Base-by-base conservation (phyloP, 1,284 basidiomycete species). In the Cryptococcus sp. region DNA sequence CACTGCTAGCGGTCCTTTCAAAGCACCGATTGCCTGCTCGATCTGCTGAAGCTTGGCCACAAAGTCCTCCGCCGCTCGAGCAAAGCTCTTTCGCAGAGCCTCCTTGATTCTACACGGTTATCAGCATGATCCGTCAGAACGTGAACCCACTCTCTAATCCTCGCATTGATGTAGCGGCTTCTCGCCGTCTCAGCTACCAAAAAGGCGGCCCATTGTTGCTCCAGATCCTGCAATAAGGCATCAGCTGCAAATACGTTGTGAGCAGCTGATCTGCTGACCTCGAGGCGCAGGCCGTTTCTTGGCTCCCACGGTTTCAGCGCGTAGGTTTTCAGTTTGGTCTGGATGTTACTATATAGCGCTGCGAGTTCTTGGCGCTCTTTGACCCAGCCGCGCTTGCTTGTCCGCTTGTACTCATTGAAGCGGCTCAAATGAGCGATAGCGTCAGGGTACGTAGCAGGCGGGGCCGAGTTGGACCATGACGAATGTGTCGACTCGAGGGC, bases 321-420 rank as follows among this genome's bases (percentile, higher is more conserved):
- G 79, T 98, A 98, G 16, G 94, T 98, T 74, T 85, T 86, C 62
- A 99, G 81, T 78, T 98, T 97, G 1, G 93, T 97, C 76, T 94
- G 91, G 40, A 99, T 89, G 72, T 97, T 97, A 5, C 90, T 88
- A 67, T 97, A 90, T 15, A 98, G 82, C 2, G 90, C 91, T 3
- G 88, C 86, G 7, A 97, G 81, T 64, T 95, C 93, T 72, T 93
- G 91, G 69, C 89, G 87, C 77, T 98, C 94, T 2, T 86, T 87
- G 5, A 94, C 91, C 89, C 93, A 95, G 2, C 82, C 81, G 6
- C 93, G 85, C 72, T 97, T 96, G 47, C 83, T 87, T 0, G 88
- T 89, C 71, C 88, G 87, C 76, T 96, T 96, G 80, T 96, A 94
- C 2, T 82, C 82, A 31, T 85, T 85, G 71, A 97, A 93, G 15